These are phyloP conservation scores for Lasiosphaeris hirsuta DNA, from an alignment of 495 filamentous ascomycete genomes.

Conservation along the genomic window DNA sequence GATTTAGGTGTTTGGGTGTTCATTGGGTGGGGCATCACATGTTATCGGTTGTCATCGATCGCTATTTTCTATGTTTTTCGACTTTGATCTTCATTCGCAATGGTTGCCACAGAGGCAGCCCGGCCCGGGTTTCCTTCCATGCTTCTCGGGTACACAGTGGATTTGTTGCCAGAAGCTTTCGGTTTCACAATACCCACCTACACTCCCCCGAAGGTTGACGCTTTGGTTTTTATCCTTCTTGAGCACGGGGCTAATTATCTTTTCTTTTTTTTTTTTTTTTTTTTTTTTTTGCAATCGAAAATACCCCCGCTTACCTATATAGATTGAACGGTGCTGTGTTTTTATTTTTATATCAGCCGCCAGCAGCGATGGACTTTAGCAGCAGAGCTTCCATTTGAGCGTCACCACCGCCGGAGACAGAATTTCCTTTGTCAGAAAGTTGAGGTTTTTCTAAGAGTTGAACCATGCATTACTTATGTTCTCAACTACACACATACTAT, in stretches of 20 bases:
- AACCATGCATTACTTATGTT: too few species aligned
- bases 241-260: constrained; percentile 9
- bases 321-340: constrained; percentile 14
- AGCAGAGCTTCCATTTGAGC: neutral
- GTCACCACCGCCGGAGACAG: neutral
- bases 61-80: constrained; percentile 19
- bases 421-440: constrained; percentile 12
- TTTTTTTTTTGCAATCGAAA: constrained; percentile 15
- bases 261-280: constrained; percentile 10
- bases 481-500: too few species aligned
- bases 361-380: neutral
- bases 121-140: neutral
- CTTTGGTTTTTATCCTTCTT: neutral
- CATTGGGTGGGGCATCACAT: too few species aligned
- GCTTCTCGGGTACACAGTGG: constrained; percentile 6
- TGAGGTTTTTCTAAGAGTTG: neutral
- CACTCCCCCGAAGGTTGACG: neutral
- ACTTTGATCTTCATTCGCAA: constrained; percentile 9
- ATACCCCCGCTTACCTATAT: constrained; percentile 17
- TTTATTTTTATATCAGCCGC: constrained; percentile 1
- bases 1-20: too few species aligned
- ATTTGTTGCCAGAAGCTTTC: constrained; percentile 10
- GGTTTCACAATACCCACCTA: constrained; percentile 17
- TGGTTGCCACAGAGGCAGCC: neutral
- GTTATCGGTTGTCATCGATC: too few species aligned